phyloP scores from a whole-genome alignment of 2,329 filamentous ascomycete species.

The Aciculosporium take region DNA sequence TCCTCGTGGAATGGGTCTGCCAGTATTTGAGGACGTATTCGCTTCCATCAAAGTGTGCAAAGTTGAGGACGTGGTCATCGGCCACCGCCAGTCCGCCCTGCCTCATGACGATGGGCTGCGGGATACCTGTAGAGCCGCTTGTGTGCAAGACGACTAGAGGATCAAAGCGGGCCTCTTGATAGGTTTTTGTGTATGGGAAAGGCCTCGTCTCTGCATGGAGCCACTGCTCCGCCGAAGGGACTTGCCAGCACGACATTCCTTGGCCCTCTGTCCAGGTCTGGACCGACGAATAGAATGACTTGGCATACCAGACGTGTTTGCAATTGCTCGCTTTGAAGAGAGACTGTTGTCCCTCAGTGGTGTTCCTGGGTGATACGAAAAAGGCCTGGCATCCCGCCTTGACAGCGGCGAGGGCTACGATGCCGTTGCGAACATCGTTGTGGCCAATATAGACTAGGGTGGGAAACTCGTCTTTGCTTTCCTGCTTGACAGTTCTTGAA shows the following conservation, averaged over 20 bases:
- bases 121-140: slow-evolving; percentile 6
- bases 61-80: slow-evolving; percentile 18
- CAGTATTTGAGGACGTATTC: background rate
- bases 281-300: slow-evolving; percentile 5
- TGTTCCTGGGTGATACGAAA: slow-evolving; percentile 8
- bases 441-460: slow-evolving; percentile 21
- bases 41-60: slow-evolving; percentile 4
- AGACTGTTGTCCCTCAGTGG: slow-evolving; percentile 11
- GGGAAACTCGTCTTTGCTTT: slow-evolving; percentile 15
- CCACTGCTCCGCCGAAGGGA: slow-evolving; percentile 19
- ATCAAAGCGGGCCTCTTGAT: slow-evolving; percentile 6
- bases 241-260: slow-evolving; percentile 23
- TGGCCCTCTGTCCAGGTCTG: slow-evolving; percentile 6
- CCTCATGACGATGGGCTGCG: slow-evolving; percentile 22
- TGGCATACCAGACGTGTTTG: slow-evolving; percentile 19
- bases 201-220: slow-evolving; percentile 20
- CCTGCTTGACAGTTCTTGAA: slow-evolving; percentile 15
- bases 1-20: background rate
- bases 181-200: slow-evolving; percentile 6
- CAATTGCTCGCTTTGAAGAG: slow-evolving; percentile 31
- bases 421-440: slow-evolving; percentile 8
- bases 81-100: slow-evolving; percentile 23
- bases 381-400: slow-evolving; percentile 7
- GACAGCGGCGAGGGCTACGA: slow-evolving; percentile 8
- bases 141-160: slow-evolving; percentile 7